phyloP scores from a whole-genome alignment of 352 stramenopile genomes.

The Pythium grandisporangium region DNA sequence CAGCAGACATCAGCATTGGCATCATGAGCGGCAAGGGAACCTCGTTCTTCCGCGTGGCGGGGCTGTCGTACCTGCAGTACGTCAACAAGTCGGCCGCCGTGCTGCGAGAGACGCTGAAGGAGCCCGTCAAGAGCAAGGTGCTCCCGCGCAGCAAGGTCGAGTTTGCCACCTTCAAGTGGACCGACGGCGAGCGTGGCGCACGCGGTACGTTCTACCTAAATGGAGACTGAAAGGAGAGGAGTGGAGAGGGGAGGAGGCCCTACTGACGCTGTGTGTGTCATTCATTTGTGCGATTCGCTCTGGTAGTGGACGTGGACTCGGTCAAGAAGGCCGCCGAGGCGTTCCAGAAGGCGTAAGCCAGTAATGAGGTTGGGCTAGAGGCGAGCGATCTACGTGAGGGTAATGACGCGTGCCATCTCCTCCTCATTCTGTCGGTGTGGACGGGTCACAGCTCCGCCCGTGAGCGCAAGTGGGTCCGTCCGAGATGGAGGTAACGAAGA shows the following conservation, averaged over 20 bases:
- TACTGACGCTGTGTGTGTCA: not conserved
- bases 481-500: too few species aligned
- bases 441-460: too few species aligned
- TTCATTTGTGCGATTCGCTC: too few species aligned
- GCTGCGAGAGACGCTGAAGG: slow-evolving; percentile 70
- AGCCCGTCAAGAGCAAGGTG: slow-evolving; percentile 83
- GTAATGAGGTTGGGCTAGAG: not conserved
- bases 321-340: slow-evolving; percentile 76
- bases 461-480: too few species aligned
- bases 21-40: slow-evolving; percentile 74
- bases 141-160: slow-evolving; percentile 60
- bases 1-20: too few species aligned
- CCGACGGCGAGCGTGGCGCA: slow-evolving; percentile 67
- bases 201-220: slow-evolving; percentile 28
- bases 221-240: not conserved
- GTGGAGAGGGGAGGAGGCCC: not conserved
- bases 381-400: not conserved
- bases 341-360: slow-evolving; percentile 63
- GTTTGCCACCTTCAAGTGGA: slow-evolving; percentile 83
- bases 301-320: slow-evolving; percentile 65
- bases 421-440: slow-evolving; percentile 2
- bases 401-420: not conserved
- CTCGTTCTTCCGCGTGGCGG: slow-evolving; percentile 80
- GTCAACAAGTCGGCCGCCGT: slow-evolving; percentile 76
- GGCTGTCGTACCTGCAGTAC: slow-evolving; percentile 86